Evolutionary conservation across 306 rosid species (phyloP).

Genomic region (Cajanus cajan): DNA sequence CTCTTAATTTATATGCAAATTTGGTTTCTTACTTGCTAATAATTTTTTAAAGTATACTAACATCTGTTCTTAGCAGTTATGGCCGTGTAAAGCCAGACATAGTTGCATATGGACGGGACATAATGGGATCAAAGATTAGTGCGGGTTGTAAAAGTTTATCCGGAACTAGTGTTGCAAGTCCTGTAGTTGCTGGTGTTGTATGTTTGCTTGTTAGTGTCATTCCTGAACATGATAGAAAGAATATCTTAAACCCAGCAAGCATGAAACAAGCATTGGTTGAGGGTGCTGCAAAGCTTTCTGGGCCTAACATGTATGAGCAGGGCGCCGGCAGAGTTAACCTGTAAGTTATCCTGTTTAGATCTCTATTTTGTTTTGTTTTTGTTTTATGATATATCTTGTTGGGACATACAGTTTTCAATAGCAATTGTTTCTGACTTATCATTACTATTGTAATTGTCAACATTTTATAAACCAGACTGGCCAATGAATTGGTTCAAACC

Average conservation of each 20-base stretch:
- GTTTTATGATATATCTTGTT: slow-evolving; percentile 7
- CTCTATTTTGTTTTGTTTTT: slow-evolving; percentile 18
- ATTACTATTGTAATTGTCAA: neutral
- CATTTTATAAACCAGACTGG: neutral
- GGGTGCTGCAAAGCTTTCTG: slow-evolving; percentile 90
- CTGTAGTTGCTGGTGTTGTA: slow-evolving; percentile 96
- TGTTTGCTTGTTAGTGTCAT: slow-evolving; percentile 94
- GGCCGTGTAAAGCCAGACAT: slow-evolving; percentile 98
- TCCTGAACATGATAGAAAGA: slow-evolving; percentile 67
- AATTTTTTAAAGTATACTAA: neutral
- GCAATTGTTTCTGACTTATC: neutral
- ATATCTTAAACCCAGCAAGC: slow-evolving; percentile 90
- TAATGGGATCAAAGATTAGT: slow-evolving; percentile 96
- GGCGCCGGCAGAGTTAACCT: slow-evolving; percentile 99
- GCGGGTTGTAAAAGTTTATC: slow-evolving; percentile 97
- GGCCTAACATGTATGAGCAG: slow-evolving; percentile 93
- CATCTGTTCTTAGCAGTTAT: slow-evolving; percentile 49
- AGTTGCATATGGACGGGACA: slow-evolving; percentile 97
- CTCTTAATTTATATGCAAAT: slow-evolving; percentile 11
- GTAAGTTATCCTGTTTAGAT: slow-evolving; percentile 51
- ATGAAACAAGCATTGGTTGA: slow-evolving; percentile 98
- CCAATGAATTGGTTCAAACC: neutral
- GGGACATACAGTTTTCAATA: neutral
- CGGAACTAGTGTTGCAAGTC: slow-evolving; percentile 99
- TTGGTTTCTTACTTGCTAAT: slow-evolving; percentile 15